Conservation (phyloP, 2,329 filamentous ascomycete genomes). For the Apiospora aurea region DNA sequence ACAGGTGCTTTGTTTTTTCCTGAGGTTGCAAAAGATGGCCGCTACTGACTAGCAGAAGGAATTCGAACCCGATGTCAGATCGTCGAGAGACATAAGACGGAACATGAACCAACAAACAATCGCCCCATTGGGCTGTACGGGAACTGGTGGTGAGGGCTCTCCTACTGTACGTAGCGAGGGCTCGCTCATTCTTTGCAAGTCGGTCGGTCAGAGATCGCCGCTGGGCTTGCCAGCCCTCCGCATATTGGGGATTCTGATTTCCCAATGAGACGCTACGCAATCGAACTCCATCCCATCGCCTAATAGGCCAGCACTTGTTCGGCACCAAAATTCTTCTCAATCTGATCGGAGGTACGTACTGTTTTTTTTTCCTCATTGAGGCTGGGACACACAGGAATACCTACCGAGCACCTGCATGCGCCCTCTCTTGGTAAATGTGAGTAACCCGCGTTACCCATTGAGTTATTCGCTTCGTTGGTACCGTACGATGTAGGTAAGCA, state of each 20-base stretch:
- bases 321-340: slow-evolving; percentile 17
- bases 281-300: slow-evolving; percentile 20
- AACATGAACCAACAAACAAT: slow-evolving; percentile 14
- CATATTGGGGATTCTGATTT: slow-evolving; percentile 21
- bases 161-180: background rate
- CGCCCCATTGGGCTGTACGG: slow-evolving; percentile 8
- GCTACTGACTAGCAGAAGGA: slow-evolving; percentile 16
- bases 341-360: slow-evolving; percentile 7
- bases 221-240: slow-evolving; percentile 20
- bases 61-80: slow-evolving; percentile 22
- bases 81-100: slow-evolving; percentile 16
- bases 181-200: slow-evolving; percentile 11
- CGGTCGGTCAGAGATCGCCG: slow-evolving; percentile 10
- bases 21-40: background rate
- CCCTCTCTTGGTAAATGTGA: slow-evolving; percentile 3
- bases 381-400: slow-evolving; percentile 17
- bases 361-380: background rate
- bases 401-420: slow-evolving; percentile 17
- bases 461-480: background rate
- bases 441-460: slow-evolving; percentile 18
- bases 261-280: slow-evolving; percentile 19
- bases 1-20: slow-evolving; percentile 4
- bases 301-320: slow-evolving; percentile 8
- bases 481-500: too few relatives aligned
- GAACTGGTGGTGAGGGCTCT: slow-evolving; percentile 19